Percentiles rank a stretch among this genome's conserved stretches.
Conservation (phyloP, 1,139 yeast species). For the Candida pseudoviswanathii region DNA sequence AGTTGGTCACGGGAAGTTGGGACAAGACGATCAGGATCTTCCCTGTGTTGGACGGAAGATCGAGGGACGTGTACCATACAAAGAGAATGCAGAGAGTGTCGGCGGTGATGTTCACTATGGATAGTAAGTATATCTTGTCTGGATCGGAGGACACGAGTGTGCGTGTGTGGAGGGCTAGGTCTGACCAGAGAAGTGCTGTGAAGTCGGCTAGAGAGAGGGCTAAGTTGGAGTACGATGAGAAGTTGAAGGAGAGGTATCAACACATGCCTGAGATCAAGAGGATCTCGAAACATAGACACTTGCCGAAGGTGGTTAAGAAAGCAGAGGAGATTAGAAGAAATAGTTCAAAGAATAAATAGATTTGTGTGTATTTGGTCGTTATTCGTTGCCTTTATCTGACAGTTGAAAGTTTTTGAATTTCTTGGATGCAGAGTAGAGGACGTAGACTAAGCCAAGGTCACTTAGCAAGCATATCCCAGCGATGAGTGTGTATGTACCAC, state of each 20-base stretch:
- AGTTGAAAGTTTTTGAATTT: neutral
- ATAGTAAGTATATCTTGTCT: slow-evolving; percentile 78
- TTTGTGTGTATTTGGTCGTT: neutral
- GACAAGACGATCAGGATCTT: slow-evolving; percentile 89
- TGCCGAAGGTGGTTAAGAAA: slow-evolving; percentile 83
- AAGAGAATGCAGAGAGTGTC: slow-evolving; percentile 97
- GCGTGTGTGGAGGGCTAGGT: slow-evolving; percentile 87
- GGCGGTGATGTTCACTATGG: slow-evolving; percentile 82
- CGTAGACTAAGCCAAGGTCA: slow-evolving; percentile 22
- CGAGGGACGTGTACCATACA: slow-evolving; percentile 93
- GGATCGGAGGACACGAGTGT: slow-evolving; percentile 98
- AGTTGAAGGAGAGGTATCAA: slow-evolving; percentile 88
- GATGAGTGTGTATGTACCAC: slow-evolving; percentile 40
- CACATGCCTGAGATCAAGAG: slow-evolving; percentile 96
- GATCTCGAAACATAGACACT: slow-evolving; percentile 88
- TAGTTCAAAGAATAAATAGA: slow-evolving; percentile 61
- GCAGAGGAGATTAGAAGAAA: slow-evolving; percentile 82
- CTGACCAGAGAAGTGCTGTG: slow-evolving; percentile 80
- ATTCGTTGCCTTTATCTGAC: slow-evolving; percentile 31
- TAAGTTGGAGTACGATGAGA: slow-evolving; percentile 86
- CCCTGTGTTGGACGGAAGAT: slow-evolving; percentile 79
- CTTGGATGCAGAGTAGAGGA: slow-evolving; percentile 12
- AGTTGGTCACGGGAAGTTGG: slow-evolving; percentile 91
- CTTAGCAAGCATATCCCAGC: slow-evolving; percentile 30
- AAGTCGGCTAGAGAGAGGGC: slow-evolving; percentile 79